Conservation (phyloP, 352 stramenopile species). For the Phytophthora megakarya region DNA sequence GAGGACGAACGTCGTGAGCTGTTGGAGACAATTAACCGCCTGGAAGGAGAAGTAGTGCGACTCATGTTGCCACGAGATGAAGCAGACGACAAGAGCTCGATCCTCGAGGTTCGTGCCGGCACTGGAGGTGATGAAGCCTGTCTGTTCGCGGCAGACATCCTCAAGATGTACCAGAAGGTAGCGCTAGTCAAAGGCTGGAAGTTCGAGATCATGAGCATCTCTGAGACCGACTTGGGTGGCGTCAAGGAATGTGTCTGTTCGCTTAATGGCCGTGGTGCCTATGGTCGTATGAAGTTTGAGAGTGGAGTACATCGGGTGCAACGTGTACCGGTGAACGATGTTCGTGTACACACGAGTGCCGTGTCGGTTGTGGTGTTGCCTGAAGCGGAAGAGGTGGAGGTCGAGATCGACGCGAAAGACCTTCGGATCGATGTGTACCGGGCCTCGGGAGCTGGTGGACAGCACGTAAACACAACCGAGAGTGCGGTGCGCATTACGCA, state of each 20-base stretch:
- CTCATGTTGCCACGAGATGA: slow-evolving; percentile 83
- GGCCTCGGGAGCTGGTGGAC: slow-evolving; percentile 94
- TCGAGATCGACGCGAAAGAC: slow-evolving; percentile 94
- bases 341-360: slow-evolving; percentile 97
- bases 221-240: slow-evolving; percentile 83
- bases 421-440: slow-evolving; percentile 98
- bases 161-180: slow-evolving; percentile 94
- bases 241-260: slow-evolving; percentile 84
- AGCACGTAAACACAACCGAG: slow-evolving; percentile 99
- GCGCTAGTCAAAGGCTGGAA: slow-evolving; percentile 85
- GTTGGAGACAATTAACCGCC: slow-evolving; percentile 47
- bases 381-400: slow-evolving; percentile 84
- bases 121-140: slow-evolving; percentile 97
- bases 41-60: slow-evolving; percentile 69
- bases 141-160: slow-evolving; percentile 94
- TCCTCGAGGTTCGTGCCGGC: slow-evolving; percentile 96
- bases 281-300: slow-evolving; percentile 98
- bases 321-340: slow-evolving; percentile 96
- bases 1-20: slow-evolving; percentile 75
- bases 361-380: slow-evolving; percentile 98
- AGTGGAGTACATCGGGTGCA: slow-evolving; percentile 98
- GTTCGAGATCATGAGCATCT: slow-evolving; percentile 91
- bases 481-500: slow-evolving; percentile 97
- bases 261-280: slow-evolving; percentile 83
- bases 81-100: slow-evolving; percentile 96